Percentiles rank a stretch among this genome's conserved stretches.
These are phyloP conservation scores for Lithospermum erythrorhizon DNA, from an alignment of 257 asterid genomes.

Conservation along the genomic window DNA sequence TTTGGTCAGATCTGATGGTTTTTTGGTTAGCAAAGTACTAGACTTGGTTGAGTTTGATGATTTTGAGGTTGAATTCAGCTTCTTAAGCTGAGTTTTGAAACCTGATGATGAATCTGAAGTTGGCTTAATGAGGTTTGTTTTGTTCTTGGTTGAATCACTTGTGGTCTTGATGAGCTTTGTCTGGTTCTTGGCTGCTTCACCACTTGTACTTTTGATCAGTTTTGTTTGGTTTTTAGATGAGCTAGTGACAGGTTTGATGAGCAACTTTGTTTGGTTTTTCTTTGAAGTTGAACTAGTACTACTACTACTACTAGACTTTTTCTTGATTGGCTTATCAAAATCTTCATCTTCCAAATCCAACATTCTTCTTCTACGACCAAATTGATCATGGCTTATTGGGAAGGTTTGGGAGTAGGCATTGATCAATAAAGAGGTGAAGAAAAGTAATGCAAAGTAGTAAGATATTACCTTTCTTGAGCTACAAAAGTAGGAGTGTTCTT, in stretches of 20 bases:
- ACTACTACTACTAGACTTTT: background rate
- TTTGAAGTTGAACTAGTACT: background rate
- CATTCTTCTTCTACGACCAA: background rate
- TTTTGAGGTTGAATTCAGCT: constrained; percentile 59
- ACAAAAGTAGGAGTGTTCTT: background rate
- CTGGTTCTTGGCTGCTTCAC: constrained; percentile 31
- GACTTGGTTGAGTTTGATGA: constrained; percentile 33
- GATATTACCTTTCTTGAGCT: background rate
- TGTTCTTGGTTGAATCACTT: constrained; percentile 18
- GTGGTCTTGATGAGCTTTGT: constrained; percentile 28
- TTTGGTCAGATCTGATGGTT: constrained; percentile 3
- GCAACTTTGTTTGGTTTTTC: background rate
- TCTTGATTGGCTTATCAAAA: background rate
- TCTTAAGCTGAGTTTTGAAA: constrained; percentile 44
- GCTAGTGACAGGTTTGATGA: no score
- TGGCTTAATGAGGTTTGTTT: constrained; percentile 28
- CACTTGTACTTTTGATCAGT: background rate
- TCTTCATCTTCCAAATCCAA: background rate
- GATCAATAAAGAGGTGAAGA: background rate
- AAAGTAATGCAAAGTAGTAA: background rate
- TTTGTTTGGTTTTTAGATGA: no score
- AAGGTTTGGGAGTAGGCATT: background rate
- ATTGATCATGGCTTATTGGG: background rate
- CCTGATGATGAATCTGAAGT: constrained; percentile 13
- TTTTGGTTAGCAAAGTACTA: constrained; percentile 23